Conservation (phyloP, 2,329 filamentous ascomycete species). For the Ophiosphaerella korrae region DNA sequence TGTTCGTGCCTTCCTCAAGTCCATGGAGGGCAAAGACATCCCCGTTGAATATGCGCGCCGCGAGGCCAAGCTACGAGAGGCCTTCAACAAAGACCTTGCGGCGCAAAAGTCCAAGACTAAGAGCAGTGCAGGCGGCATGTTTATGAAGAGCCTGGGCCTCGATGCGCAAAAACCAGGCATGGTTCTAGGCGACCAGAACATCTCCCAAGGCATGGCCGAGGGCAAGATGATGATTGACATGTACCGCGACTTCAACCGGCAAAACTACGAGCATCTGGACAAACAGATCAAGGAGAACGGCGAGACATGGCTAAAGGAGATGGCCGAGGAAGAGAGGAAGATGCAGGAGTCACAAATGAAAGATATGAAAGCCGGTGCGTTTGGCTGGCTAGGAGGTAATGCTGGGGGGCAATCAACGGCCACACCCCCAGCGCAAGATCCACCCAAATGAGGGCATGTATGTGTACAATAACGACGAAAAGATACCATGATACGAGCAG, state of each 20-base stretch:
- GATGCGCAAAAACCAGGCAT: conserved; percentile 65
- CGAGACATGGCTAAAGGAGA: conserved; percentile 94
- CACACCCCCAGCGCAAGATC: conserved; percentile 19
- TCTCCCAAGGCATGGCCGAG: conserved; percentile 79
- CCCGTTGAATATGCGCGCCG: conserved; percentile 87
- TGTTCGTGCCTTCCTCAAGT: conserved; percentile 82
- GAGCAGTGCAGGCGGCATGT: conserved; percentile 67
- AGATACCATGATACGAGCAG: not conserved
- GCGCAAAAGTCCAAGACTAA: conserved; percentile 68
- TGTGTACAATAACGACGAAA: not conserved
- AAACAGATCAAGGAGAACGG: conserved; percentile 91
- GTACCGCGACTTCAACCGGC: conserved; percentile 87
- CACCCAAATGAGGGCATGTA: conserved; percentile 11
- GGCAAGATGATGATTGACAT: conserved; percentile 98
- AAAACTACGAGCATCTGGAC: conserved; percentile 87
- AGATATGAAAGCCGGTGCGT: conserved; percentile 71
- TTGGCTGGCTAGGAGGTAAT: conserved; percentile 35
- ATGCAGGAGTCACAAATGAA: conserved; percentile 88
- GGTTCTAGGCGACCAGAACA: conserved; percentile 59
- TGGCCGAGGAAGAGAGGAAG: conserved; percentile 86
- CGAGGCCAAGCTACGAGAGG: conserved; percentile 81
- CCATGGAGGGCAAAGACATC: conserved; percentile 87
- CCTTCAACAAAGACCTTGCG: conserved; percentile 79
- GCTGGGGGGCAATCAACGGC: conserved; percentile 13
- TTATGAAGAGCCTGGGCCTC: conserved; percentile 77